Evolutionary conservation across 208 protist species (phyloP).

Genomic region (Acanthamoeba triangularis): DNA sequence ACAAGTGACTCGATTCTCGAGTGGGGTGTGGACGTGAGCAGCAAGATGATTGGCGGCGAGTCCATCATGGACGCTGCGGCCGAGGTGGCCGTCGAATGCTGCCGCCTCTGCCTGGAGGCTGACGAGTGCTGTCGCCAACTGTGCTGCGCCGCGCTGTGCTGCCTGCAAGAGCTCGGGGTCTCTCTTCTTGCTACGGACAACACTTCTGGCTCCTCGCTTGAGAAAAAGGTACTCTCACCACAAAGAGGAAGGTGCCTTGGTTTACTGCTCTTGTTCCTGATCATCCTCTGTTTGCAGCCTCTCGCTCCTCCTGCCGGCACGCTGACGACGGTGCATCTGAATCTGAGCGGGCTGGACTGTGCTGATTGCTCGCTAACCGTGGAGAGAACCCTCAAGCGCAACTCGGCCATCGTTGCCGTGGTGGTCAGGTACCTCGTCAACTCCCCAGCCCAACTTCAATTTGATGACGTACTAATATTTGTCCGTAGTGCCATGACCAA

Average conservation of each 20-base stretch:
- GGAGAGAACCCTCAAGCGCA: slow-evolving; percentile 7
- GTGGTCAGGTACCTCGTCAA: neutral
- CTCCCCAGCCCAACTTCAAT: neutral
- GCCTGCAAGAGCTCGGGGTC: neutral
- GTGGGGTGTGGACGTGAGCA: neutral
- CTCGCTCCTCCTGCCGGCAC: neutral
- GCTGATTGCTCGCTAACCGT: slow-evolving; percentile 15
- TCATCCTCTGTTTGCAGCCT: neutral
- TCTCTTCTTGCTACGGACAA: neutral
- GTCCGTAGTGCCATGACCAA: slow-evolving; percentile 30
- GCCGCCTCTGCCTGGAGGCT: neutral
- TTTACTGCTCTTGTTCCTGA: neutral
- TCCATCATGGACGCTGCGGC: neutral
- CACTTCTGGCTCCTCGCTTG: neutral
- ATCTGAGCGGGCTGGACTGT: slow-evolving; percentile 35
- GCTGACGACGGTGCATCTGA: neutral
- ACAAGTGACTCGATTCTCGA: neutral
- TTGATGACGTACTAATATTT: neutral
- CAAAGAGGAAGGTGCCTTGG: too few species aligned
- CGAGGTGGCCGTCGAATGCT: slow-evolving; percentile 21
- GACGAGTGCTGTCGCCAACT: slow-evolving; percentile 30
- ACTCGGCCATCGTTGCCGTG: slow-evolving; percentile 9
- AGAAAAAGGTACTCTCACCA: neutral
- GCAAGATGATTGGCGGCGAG: neutral
- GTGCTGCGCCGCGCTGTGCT: slow-evolving; percentile 43